Base-by-base conservation (phyloP, 371 early-diverging fungal genomes). In the Mucor irregularis region DNA sequence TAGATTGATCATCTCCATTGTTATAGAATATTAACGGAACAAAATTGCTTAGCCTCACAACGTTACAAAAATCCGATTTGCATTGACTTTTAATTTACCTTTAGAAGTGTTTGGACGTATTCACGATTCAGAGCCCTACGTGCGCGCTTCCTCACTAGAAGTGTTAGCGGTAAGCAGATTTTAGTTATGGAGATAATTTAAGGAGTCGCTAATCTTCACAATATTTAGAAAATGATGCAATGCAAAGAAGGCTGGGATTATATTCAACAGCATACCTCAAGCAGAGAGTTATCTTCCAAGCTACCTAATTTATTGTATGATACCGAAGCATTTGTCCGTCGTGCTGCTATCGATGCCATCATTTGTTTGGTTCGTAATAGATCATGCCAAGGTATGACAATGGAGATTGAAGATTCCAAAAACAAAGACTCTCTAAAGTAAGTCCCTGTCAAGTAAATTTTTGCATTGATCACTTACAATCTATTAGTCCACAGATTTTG, bases 321-420 rank as follows among this genome's bases (percentile, higher is more conserved):
- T 45, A 58, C 77, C 4, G 86, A 84, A 37, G 83, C 86, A 0
- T 76, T 83, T 69, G 86, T 85, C 3, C 70, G 84, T 45, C 69
- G 86, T 39, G 81, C 84, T 6, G 70, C 78, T 4, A 52, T 85
- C 49, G 84, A 84, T 47, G 74, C 80, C 2, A 80, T 86, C 57
- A 58, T 62, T 24, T 83, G 83, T 49, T 49, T 84, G 17, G 73
- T 81, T 26, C 56, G 55, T 10, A 71, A 85, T 34, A 69, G 81
- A 48, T 68, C 74, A 8, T 73, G 73, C 37, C 68, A 73, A 53
- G 69, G 75, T 21, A 62, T 74, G 64, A 13, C 24, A 0, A 59
- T 76, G 50, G 61, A 61, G 25, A 19, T 49, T 13, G 37, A 50
- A 14, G 37, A 47, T 2, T 53, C 56, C 14, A 13, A 46, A 16